Base-by-base conservation (phyloP, 108 stramenopile genomes). In the Thalassiosira profunda region DNA sequence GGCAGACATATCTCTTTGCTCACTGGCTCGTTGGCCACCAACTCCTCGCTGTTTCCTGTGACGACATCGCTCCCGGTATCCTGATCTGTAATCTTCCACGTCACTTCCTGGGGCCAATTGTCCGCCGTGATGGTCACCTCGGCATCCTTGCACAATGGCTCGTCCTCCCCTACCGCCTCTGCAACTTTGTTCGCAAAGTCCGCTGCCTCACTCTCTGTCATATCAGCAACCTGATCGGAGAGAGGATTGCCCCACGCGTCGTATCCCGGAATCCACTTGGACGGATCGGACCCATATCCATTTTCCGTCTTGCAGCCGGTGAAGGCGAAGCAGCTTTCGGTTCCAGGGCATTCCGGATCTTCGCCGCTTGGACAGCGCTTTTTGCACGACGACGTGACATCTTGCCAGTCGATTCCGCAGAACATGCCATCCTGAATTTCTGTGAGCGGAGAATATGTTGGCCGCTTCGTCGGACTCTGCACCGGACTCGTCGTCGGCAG, bases 81-180 rank as follows among this genome's bases (percentile, higher is more conserved):
- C 28, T 44, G 61, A 52, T 77, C 24, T 17, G 56, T 57, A n/a
- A 77, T 49, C 5, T 31, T 12, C 76, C 76, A 77, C 2, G 76
- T 65, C 35, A 20, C 59, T 36, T 77, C 76, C 14, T 77, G 62
- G 5, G 76, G 76, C 76, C 76, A 77, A 44, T 69, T 28, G 65
- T 77, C 76, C 0, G 76, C 59, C 24, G 42, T 51, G 10, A 77
- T 64, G 3, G 76, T 77, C 10, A 77, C 68, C 64, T 63, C 52
- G 40, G 70, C 64, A 20, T 67, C 63, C 2, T 70, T 58, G 53
- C 76, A 77, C n/a, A n/a, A n/a, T 24, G 12, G 63, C 23, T 46
- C 35, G 3, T 34, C 35, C 46, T 40, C 17, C 29, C 21, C n/a
- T 38, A 10, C 9, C 54, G 12, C 25, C 55, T 38, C 58, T n/a